Percentiles rank a stretch among this genome's conserved stretches.
Evolutionary conservation across 1,284 basidiomycete genomes (phyloP).

Genomic region (Sporisorium exsertum): DNA sequence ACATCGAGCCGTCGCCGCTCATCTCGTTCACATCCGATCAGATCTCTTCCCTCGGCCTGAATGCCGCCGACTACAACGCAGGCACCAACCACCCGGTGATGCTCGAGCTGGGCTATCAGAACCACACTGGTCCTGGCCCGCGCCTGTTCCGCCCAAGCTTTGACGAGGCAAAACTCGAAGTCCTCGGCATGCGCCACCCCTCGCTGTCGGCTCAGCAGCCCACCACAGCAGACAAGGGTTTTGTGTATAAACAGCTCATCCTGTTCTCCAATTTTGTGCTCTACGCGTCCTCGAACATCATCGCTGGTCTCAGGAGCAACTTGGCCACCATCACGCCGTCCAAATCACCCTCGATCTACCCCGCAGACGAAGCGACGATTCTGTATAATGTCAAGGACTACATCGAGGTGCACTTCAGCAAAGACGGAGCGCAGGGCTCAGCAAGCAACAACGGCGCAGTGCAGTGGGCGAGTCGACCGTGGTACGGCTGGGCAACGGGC

Average conservation of each 20-base stretch:
- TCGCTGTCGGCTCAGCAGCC: conserved; percentile 30
- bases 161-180: conserved; percentile 51
- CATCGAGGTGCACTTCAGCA: conserved; percentile 36
- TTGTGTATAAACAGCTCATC: conserved; percentile 47
- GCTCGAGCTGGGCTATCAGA: conserved; percentile 50
- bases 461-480: conserved; percentile 38
- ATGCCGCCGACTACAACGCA: conserved; percentile 24
- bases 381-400: conserved; percentile 47
- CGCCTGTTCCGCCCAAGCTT: conserved; percentile 43
- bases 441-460: conserved; percentile 28
- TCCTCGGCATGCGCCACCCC: conserved; percentile 45
- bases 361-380: conserved; percentile 20
- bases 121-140: conserved; percentile 46
- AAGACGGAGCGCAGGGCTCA: conserved; percentile 17
- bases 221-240: conserved; percentile 29
- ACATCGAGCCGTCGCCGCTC: conserved; percentile 41
- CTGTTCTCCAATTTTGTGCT: conserved; percentile 40
- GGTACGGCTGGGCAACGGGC: conserved; percentile 46
- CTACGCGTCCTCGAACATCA: conserved; percentile 29
- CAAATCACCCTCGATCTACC: conserved; percentile 40
- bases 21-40: conserved; percentile 38
- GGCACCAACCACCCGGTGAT: conserved; percentile 40
- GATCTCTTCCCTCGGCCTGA: conserved; percentile 30
- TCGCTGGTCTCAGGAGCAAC: conserved; percentile 43
- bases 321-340: conserved; percentile 28